Conservation (phyloP, 2,329 filamentous ascomycete genomes). For the Tolypocladium guangdongense region DNA sequence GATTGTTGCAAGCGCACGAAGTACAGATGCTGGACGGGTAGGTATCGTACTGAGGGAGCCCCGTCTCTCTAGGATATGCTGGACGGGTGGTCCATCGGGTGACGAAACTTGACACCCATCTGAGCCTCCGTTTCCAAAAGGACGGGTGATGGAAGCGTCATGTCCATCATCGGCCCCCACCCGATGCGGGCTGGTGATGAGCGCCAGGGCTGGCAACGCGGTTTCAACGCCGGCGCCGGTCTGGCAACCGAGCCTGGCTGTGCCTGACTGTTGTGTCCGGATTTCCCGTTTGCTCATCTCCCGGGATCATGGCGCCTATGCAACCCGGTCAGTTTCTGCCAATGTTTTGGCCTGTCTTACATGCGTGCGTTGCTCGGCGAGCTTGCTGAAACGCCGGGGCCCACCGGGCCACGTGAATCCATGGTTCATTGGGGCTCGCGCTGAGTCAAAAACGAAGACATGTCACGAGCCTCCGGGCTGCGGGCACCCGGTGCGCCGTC, state of each 20-base stretch:
- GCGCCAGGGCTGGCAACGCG: too few species aligned
- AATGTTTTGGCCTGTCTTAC: neutral
- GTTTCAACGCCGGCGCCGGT: too few species aligned
- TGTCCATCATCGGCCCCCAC: too few species aligned
- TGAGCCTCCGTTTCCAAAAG: too few species aligned
- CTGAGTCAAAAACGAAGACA: neutral
- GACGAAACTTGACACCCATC: neutral
- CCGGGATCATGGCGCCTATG: neutral
- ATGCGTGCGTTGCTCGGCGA: neutral
- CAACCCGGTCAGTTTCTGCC: neutral
- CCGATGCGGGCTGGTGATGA: too few species aligned
- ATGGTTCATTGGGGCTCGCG: neutral
- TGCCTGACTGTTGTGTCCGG: neutral
- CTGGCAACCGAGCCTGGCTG: neutral
- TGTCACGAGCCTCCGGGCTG: neutral
- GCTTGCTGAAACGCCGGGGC: neutral
- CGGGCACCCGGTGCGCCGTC: neutral
- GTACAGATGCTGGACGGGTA: neutral
- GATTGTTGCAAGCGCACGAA: too few species aligned
- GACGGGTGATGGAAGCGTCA: too few species aligned
- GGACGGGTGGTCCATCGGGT: neutral
- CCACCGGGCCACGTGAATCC: neutral
- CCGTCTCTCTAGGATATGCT: neutral
- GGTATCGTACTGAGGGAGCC: neutral
- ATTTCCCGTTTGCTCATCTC: neutral